Base-by-base conservation (phyloP, 2,329 filamentous ascomycete genomes). In the Phyllosticta paracitricarpa region DNA sequence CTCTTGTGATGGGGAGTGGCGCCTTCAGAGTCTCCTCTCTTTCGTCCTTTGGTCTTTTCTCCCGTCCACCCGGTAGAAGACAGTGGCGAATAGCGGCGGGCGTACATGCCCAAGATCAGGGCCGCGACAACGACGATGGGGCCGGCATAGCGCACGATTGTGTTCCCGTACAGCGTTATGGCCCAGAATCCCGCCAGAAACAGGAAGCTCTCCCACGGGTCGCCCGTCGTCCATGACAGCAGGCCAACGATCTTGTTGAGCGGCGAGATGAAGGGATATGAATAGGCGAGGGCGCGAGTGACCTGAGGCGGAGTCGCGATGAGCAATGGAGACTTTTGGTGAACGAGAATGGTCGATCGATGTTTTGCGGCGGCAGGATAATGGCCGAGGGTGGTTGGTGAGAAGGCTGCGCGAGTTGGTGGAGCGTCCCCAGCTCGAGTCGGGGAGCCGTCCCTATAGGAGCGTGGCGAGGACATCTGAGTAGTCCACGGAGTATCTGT, bases 181-280 rank as follows among this genome's bases (percentile, higher is more conserved):
- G 86, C 88, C 94, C 94, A 99, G 71, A 96, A 99, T 33, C 78
- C 81, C 19, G 86, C 86, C 2, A 99, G 82, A 33, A 99, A 74
- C 64, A 99, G 79, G 71, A 97, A 99, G 79, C 92, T 97, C 79
- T 97, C 91, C 93, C 93, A 99, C 0, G 92, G 86, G 72, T 99
- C 94, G 51, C 84, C 89, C 0, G 89, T 92, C 8, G 91, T 96
- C 94, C 94, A 99, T 77, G 89, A 96, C 65, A 99, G 71, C 64
- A 99, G 78, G 0, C 93, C 94, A 2, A 84, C 88, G 17, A 96
- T 75, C 70, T 88, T 89, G 73, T 97, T 97, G 62, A 97, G 79
- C 5, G 92, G 91, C 7, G 96, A 79, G 7, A 99, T 80, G 72
- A 97, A 97, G 0, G 94, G 92, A 72, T 99, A 93, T 65, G 92